Conservation (phyloP, 352 stramenopile species). For the Pythium dissotocum region DNA sequence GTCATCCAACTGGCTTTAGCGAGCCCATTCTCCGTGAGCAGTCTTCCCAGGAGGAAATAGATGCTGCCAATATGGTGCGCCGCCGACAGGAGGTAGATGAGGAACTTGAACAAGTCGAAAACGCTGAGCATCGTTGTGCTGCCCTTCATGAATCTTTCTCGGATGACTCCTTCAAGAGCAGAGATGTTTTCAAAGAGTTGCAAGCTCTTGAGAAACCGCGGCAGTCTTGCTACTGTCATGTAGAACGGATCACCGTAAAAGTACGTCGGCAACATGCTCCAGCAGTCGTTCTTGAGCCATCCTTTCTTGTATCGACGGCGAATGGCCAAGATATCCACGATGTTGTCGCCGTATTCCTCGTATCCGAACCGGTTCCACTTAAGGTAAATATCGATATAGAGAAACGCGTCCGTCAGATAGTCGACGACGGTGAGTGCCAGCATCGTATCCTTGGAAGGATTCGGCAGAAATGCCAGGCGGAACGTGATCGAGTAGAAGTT, state of each 20-base stretch:
- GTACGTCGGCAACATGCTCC: conserved; percentile 29
- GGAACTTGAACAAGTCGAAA: conserved; percentile 37
- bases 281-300: conserved; percentile 29
- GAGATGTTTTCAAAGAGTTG: conserved; percentile 26
- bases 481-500: conserved; percentile 41
- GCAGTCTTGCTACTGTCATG: conserved; percentile 23
- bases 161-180: conserved; percentile 27
- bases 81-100: conserved; percentile 29
- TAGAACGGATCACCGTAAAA: conserved; percentile 21
- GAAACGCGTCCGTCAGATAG: conserved; percentile 24
- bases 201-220: conserved; percentile 25
- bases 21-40: conserved; percentile 14
- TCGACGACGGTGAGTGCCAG: conserved; percentile 19
- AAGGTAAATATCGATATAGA: conserved; percentile 30
- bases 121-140: conserved; percentile 27
- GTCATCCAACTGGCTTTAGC: conserved; percentile 50
- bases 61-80: conserved; percentile 33
- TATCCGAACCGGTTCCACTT: conserved; percentile 30
- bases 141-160: conserved; percentile 27
- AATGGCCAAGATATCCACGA: conserved; percentile 22
- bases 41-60: conserved; percentile 29
- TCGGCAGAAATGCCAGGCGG: conserved; percentile 27
- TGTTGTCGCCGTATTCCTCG: conserved; percentile 24
- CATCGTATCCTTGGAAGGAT: conserved; percentile 3
- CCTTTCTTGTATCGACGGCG: conserved; percentile 26